phyloP scores from a whole-genome alignment of 345 rosid species.

The Linum tenue region DNA sequence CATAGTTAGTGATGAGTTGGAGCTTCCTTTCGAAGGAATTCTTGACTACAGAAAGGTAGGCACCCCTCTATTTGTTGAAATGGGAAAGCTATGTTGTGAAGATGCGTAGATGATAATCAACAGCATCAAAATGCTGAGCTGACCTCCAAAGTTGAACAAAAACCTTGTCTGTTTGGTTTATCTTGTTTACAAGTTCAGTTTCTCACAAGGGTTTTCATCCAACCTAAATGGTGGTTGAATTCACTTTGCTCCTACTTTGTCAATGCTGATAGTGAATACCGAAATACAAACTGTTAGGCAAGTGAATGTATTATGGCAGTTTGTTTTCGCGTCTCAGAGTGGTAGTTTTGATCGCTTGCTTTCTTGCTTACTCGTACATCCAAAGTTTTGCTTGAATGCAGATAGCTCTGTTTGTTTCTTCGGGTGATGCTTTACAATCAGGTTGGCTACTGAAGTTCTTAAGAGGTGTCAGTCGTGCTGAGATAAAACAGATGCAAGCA shows the following conservation, averaged over 20 bases:
- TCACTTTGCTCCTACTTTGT: too few relatives aligned
- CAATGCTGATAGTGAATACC: too few relatives aligned
- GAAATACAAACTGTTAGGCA: too few relatives aligned
- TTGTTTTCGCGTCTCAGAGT: too few relatives aligned
- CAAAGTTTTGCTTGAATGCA: constrained; percentile 21
- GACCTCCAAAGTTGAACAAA: too few relatives aligned
- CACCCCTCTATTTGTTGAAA: background rate
- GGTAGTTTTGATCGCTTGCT: background rate
- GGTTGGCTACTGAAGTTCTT: constrained; percentile 72
- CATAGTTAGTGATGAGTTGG: constrained; percentile 83
- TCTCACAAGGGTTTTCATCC: background rate
- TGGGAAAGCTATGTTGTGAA: constrained; percentile 1
- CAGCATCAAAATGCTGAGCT: too few relatives aligned
- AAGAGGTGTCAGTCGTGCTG: constrained; percentile 44
- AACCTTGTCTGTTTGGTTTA: too few relatives aligned
- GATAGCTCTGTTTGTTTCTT: constrained; percentile 78
- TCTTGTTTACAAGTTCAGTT: background rate
- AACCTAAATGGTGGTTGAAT: too few relatives aligned
- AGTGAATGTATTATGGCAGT: too few relatives aligned
- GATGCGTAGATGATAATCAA: too few relatives aligned
- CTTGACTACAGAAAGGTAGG: constrained; percentile 72
- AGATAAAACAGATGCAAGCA: constrained; percentile 42
- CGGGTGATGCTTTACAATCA: constrained; percentile 65
- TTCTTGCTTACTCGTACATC: constrained; percentile 3
- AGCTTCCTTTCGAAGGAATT: constrained; percentile 93